Percentiles rank a stretch among this genome's conserved stretches.
Conservation (phyloP, 129 eudicot species). For the Flaveria sonorensis region DNA sequence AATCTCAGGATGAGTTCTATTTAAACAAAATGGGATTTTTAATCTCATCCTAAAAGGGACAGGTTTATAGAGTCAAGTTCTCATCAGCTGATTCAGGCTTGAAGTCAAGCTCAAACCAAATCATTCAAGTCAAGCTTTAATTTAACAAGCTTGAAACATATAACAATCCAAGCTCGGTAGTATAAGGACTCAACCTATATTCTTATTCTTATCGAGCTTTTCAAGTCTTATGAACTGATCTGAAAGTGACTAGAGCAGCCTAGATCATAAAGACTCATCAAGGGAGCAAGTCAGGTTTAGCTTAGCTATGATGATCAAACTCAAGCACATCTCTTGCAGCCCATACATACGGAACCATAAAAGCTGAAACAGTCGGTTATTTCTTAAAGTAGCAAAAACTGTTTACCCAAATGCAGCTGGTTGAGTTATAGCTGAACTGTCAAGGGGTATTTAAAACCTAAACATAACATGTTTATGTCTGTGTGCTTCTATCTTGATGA, state of each 20-base stretch:
- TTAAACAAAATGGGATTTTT: no score
- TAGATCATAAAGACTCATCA: neutral
- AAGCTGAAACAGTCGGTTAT: neutral
- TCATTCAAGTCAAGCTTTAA: neutral
- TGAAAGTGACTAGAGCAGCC: neutral
- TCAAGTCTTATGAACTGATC: neutral
- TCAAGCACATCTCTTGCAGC: neutral
- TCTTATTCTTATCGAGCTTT: neutral
- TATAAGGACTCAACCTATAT: neutral
- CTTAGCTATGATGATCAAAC: neutral
- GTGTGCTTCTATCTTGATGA: constrained; percentile 3
- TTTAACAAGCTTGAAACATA: neutral
- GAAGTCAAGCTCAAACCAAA: neutral
- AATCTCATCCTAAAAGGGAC: no score
- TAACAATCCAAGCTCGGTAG: neutral
- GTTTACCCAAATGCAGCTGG: constrained; percentile 3
- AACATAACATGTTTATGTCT: constrained; percentile 2
- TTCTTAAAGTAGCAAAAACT: neutral
- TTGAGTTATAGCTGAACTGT: neutral
- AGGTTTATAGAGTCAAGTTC: neutral
- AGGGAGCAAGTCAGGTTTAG: neutral
- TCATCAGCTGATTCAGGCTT: neutral
- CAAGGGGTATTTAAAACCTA: constrained; percentile 5
- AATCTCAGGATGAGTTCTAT: no score
- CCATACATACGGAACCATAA: neutral